Base-by-base conservation (phyloP, 1,284 basidiomycete species). In the Moesziomyces sp. region DNA sequence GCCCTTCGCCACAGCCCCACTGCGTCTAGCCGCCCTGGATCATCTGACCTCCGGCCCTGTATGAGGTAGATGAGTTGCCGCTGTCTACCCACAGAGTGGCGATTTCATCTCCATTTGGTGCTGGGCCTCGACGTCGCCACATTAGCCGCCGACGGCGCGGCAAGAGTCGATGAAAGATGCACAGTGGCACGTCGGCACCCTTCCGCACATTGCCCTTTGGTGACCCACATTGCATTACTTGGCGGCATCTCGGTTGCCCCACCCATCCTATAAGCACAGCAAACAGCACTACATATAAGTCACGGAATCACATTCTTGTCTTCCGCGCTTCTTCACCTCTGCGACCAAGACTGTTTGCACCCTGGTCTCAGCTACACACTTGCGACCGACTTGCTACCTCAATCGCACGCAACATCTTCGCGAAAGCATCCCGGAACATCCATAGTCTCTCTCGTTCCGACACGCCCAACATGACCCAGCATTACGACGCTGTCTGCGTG, bases 401-500 rank as follows among this genome's bases (percentile, higher is more conserved):
- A 28, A 34, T 34, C 30, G 30, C 30, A 34, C 11, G 6, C 26
- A 28, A 8, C 26, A 8, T 28, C 26, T 28, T 28, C 26, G 26
- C 26, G 6, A 7, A 7, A 28, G 6, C 8, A 28, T 28, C 26
- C 26, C 26, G 26, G 26, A 28, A 6, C 21, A 18, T 21, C 43
- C n/a, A 13, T 14, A 19, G 6, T 45, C n/a, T 5, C 11, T 24
- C 18, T 45, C 11, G n/a, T 16, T 45, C 5, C 43, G 19, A 24
- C 46, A 23, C 14, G 23, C 46, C 18, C 53, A 71, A n/a, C 38
- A 73, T 73, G 70, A 61, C 60, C 19, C 56, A 71, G 47, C 69
- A 76, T 48, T 66, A 68, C 38, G 74, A 76, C 26, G 70, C 52
- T 14, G 46, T 76, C 4, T 40, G 74, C 8, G 46, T 76, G 4